Percentiles rank a stretch among this genome's conserved stretches.
Evolutionary conservation across 164 flowering plant species (phyloP).

Genomic region (Piper longum): DNA sequence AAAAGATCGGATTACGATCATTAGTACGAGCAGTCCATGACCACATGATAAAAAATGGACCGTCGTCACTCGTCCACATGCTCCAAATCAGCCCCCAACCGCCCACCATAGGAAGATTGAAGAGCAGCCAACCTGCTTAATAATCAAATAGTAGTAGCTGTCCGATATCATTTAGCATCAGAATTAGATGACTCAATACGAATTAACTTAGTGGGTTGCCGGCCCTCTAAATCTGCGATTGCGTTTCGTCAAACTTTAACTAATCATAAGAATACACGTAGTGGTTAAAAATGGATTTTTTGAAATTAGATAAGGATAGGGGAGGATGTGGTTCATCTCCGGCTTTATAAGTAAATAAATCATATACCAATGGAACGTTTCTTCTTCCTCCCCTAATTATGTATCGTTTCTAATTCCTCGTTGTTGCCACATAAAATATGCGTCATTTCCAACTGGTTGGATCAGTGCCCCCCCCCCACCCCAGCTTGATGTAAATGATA

Average conservation of each 20-base stretch:
- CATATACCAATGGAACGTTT: not conserved
- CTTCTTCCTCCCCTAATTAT: too few species aligned
- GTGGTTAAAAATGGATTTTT: not conserved
- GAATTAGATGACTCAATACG: not conserved
- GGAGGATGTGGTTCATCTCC: not conserved
- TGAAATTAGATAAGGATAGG: not conserved
- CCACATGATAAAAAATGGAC: too few species aligned
- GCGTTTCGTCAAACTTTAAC: too few species aligned
- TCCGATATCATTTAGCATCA: not conserved
- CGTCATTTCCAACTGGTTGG: not conserved
- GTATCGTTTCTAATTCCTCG: too few species aligned
- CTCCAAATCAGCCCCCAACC: not conserved
- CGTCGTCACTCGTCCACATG: too few species aligned
- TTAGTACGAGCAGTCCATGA: not conserved
- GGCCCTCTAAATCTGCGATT: not conserved
- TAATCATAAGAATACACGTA: not conserved
- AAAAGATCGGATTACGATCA: not conserved
- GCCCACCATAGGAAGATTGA: not conserved
- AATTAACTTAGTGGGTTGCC: too few species aligned
- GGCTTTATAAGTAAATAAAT: not conserved
- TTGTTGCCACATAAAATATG: too few species aligned
- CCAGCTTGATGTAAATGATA: not conserved
- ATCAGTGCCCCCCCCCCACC: not conserved
- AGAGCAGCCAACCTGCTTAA: not conserved
- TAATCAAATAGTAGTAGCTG: not conserved